Evolutionary conservation across 306 rosid genomes (phyloP).

Genomic region (Betula pendula): DNA sequence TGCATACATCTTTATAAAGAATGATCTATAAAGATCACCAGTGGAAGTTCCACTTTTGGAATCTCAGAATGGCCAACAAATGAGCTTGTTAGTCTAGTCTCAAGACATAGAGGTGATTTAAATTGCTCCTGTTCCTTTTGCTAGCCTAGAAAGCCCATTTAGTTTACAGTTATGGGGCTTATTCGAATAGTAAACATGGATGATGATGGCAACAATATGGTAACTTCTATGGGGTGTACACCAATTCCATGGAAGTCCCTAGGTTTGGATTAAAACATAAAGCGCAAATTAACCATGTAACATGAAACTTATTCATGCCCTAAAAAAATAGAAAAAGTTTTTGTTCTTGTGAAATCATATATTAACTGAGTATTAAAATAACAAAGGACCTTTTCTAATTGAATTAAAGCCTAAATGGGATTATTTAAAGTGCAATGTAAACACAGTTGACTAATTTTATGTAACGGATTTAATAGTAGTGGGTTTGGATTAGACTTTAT

Average conservation of each 20-base stretch:
- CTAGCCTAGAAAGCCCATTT: neutral
- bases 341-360: neutral
- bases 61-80: neutral
- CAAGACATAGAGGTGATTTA: neutral
- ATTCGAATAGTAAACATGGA: neutral
- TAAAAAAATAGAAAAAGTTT: neutral
- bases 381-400: neutral
- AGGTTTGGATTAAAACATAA: neutral
- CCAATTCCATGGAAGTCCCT: neutral
- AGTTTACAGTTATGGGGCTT: neutral
- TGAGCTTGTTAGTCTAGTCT: neutral
- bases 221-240: neutral
- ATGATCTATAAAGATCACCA: neutral
- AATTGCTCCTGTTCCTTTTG: neutral
- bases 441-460: neutral
- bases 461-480: too few relatives aligned
- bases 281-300: neutral
- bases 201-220: neutral
- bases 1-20: neutral
- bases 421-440: neutral
- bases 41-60: neutral
- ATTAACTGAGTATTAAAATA: neutral
- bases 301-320: neutral
- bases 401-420: neutral
- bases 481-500: too few relatives aligned